Percentiles rank a stretch among this genome's conserved stretches.
These are phyloP conservation scores for Rhodotorula babjevae DNA, from an alignment of 768 basidiomycete genomes.

Conservation along the genomic window DNA sequence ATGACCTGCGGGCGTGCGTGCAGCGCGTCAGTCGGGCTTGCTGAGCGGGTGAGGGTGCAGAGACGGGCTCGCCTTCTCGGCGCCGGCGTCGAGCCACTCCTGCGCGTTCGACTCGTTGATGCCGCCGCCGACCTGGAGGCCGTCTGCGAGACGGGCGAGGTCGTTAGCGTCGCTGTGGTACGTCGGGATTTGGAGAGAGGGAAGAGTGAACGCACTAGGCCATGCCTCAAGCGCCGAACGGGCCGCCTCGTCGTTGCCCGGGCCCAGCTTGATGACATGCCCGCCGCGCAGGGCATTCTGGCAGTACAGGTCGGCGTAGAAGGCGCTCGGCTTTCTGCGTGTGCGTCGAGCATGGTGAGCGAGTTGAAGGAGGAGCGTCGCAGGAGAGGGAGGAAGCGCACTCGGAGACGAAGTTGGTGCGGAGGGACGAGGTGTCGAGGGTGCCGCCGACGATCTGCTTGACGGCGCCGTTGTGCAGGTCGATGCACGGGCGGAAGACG, in stretches of 20 bases:
- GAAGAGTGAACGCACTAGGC: conserved; percentile 57
- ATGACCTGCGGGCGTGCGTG: conserved; percentile 62
- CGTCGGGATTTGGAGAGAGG: no score
- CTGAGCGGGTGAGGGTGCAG: no score
- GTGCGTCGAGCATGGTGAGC: not conserved
- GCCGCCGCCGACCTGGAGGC: conserved; percentile 87
- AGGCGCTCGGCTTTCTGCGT: conserved; percentile 56
- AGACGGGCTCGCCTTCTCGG: conserved; percentile 64
- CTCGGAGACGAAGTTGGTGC: conserved; percentile 90
- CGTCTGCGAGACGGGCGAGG: no score
- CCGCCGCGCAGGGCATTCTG: conserved; percentile 68
- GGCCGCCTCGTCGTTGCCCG: conserved; percentile 84
- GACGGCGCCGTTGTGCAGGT: conserved; percentile 89
- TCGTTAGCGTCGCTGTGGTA: no score
- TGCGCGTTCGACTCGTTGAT: conserved; percentile 74
- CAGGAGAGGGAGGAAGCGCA: conserved; percentile 47
- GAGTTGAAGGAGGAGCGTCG: not conserved
- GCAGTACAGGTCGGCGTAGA: conserved; percentile 75
- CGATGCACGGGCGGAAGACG: conserved; percentile 85
- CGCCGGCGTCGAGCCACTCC: conserved; percentile 81
- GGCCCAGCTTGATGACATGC: conserved; percentile 93
- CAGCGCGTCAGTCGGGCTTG: no score
- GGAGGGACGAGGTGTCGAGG: conserved; percentile 65
- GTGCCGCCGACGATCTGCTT: conserved; percentile 98
- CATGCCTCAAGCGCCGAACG: conserved; percentile 73